Conservation (phyloP, 352 stramenopile species). For the Blastocystis sp. region DNA sequence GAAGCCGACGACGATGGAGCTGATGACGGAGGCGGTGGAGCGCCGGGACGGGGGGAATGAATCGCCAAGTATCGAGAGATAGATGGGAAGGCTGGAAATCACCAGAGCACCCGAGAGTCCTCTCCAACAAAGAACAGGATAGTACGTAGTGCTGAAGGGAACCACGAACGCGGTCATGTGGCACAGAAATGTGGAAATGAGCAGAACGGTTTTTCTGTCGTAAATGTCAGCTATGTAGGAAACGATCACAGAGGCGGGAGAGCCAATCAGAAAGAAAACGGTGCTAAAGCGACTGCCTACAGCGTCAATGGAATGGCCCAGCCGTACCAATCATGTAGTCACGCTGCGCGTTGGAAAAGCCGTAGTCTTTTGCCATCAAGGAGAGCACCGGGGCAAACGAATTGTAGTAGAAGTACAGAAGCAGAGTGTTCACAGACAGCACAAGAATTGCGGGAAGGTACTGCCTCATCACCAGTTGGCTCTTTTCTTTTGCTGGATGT, state of each 20-base stretch:
- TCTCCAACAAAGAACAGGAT: background rate
- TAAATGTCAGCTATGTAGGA: background rate
- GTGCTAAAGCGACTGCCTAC: conserved; percentile 4
- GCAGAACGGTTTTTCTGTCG: background rate
- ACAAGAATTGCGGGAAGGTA: background rate
- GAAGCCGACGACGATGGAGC: background rate
- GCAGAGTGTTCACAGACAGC: conserved; percentile 20
- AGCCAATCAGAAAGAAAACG: background rate
- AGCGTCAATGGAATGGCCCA: background rate
- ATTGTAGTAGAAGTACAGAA: conserved; percentile 52
- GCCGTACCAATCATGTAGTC: conserved; percentile 19
- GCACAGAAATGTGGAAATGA: background rate
- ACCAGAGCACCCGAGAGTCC: background rate
- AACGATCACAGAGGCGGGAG: background rate
- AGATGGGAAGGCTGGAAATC: background rate
- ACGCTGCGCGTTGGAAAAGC: conserved; percentile 6
- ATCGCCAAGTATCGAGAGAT: background rate
- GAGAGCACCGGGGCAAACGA: conserved; percentile 18
- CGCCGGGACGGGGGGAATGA: background rate
- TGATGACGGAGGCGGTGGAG: background rate
- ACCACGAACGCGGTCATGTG: background rate
- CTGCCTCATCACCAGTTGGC: background rate
- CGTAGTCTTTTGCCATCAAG: conserved; percentile 13
- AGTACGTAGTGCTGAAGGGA: background rate
- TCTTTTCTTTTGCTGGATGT: background rate